Evolutionary conservation across 164 flowering plant species (phyloP), one percentile per base, ranked within the genome.

Genomic region (Warburgia ugandensis): DNA sequence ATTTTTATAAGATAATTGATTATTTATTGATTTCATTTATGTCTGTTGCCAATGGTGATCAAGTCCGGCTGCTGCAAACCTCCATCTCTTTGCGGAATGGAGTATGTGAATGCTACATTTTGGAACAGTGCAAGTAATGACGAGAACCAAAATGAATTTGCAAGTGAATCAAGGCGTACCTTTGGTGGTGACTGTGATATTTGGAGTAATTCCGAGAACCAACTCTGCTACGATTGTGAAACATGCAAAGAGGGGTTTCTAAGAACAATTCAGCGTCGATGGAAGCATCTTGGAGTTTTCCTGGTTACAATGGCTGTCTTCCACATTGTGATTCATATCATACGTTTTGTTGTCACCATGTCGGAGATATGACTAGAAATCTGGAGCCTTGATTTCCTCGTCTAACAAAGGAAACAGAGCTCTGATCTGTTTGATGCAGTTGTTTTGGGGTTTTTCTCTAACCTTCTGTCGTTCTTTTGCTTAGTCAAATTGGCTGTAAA

Each of bases 11-110:
- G 4, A 17, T 11, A 2, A 14, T 2, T 19, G 23, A 42, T 42
- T 5, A 11, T 1, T 19, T 7, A 19, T 42, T 17, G 12, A 1
- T 42, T 22, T 22, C 3, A 43, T 22, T 2, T 20, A 5, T n/a
- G n/a, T n/a, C n/a, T 45, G 31, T 5, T 37, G 5, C 17, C 33
- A 50, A 25, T 52, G 45, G 44, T 19, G 44, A 52, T 32, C 22
- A 17, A 69, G 77, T 48, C 59, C 6, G 76, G 79, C 5, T 77
- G 83, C 13, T 77, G 83, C 71, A 66, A n/a, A 21, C 79, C 79
- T 14, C 74, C 83, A 1, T 10, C 42, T 11, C 30, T 17, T 2
- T 77, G 79, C 43, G 64, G 21, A 14, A 70, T 74, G 76, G 52
- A 59, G 22, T 66, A 52, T n/a, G 65, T 72, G 28, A 77, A 77